Evolutionary conservation across 2,329 filamentous ascomycete genomes (phyloP).

Genomic region (Xylaria sp.): DNA sequence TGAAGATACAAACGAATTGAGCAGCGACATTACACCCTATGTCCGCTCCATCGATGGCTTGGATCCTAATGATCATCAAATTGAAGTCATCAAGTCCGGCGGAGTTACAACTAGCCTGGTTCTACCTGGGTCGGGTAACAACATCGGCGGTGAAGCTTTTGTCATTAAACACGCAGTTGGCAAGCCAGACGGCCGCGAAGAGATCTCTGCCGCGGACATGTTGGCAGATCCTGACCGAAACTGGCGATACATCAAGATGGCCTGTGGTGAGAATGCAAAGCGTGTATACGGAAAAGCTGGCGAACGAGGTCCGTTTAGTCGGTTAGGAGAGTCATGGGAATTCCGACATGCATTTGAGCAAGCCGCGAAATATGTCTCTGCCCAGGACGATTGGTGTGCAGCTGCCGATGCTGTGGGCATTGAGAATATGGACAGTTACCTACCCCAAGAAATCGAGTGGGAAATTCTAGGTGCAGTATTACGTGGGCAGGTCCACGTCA

Average conservation of each 20-base stretch:
- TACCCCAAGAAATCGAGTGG: constrained; percentile 72
- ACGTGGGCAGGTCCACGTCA: constrained; percentile 74
- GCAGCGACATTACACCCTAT: constrained; percentile 73
- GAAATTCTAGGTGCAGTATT: constrained; percentile 71
- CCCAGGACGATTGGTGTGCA: constrained; percentile 76
- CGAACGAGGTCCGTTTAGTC: constrained; percentile 65
- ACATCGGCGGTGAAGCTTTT: constrained; percentile 77
- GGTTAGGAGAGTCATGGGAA: constrained; percentile 76
- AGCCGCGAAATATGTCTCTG: constrained; percentile 65
- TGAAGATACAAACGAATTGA: constrained; percentile 72
- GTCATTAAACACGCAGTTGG: constrained; percentile 76
- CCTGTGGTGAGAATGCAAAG: constrained; percentile 78
- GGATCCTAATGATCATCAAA: constrained; percentile 71
- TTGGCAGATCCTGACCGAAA: constrained; percentile 72
- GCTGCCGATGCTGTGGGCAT: constrained; percentile 63
- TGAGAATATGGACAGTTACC: constrained; percentile 64
- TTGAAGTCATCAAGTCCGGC: constrained; percentile 76
- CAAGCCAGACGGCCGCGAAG: constrained; percentile 66
- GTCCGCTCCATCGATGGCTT: constrained; percentile 74
- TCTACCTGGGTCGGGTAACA: constrained; percentile 76
- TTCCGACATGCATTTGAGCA: constrained; percentile 76
- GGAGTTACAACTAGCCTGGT: constrained; percentile 77
- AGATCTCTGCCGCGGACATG: constrained; percentile 72
- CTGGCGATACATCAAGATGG: constrained; percentile 82
- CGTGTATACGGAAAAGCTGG: constrained; percentile 67